Percentiles rank a stretch among this genome's conserved stretches.
Evolutionary conservation across 2,329 filamentous ascomycete species (phyloP).

Genomic region (Leptographium lundbergii): DNA sequence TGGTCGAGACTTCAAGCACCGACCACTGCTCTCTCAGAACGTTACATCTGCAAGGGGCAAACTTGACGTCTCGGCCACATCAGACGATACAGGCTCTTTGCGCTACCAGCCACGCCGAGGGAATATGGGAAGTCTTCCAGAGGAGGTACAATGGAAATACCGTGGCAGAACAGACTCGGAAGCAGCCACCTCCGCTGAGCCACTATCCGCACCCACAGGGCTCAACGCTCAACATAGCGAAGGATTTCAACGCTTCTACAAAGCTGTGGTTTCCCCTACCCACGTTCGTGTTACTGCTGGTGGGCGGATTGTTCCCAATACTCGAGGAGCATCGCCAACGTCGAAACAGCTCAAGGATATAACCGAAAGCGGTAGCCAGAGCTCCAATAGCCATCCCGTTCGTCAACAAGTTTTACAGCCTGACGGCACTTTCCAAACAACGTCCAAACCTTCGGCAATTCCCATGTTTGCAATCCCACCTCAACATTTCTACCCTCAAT

Average conservation of each 20-base stretch:
- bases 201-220: constrained; percentile 40
- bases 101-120: constrained; percentile 13
- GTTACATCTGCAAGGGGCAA: constrained; percentile 8
- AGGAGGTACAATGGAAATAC: constrained; percentile 12
- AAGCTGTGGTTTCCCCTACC: constrained; percentile 54
- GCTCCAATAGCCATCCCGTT: constrained; percentile 8
- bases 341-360: constrained; percentile 36
- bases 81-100: constrained; percentile 20
- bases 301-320: constrained; percentile 55
- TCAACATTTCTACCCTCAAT: constrained; percentile 10
- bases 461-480: constrained; percentile 15
- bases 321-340: constrained; percentile 38
- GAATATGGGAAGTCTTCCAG: constrained; percentile 11
- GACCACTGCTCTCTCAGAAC: constrained; percentile 1
- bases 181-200: constrained; percentile 32
- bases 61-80: constrained; percentile 21
- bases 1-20: constrained; percentile 7
- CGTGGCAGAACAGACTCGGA: constrained; percentile 33
- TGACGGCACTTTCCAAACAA: background rate
- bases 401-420: constrained; percentile 3
- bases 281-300: constrained; percentile 56
- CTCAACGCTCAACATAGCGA: constrained; percentile 44
- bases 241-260: constrained; percentile 56
- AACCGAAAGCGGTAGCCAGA: constrained; percentile 12
- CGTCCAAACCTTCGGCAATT: constrained; percentile 9